These are phyloP conservation scores for Kazachstania bromeliacearum DNA, from an alignment of 805 yeast species.

Conservation along the genomic window DNA sequence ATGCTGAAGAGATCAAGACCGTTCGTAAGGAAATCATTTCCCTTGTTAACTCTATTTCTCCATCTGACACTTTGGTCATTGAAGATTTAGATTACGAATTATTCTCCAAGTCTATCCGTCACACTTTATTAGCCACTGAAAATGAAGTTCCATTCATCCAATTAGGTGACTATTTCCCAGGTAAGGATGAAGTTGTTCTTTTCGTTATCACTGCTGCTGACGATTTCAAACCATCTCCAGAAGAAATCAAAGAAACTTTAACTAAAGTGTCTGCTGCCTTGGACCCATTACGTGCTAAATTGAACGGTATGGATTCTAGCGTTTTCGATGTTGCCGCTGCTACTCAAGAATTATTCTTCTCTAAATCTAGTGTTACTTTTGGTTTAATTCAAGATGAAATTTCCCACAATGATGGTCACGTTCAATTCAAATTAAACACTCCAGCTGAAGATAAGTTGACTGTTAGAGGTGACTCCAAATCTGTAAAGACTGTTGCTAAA, in stretches of 20 bases:
- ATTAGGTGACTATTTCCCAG: constrained; percentile 40
- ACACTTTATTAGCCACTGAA: constrained; percentile 17
- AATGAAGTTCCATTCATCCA: constrained; percentile 50
- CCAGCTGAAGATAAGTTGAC: constrained; percentile 45
- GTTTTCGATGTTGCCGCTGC: constrained; percentile 42
- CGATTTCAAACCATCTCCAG: constrained; percentile 64
- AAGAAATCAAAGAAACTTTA: constrained; percentile 49
- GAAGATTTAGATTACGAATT: constrained; percentile 51
- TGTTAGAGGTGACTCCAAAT: constrained; percentile 60
- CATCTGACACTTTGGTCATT: constrained; percentile 49
- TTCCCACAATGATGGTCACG: constrained; percentile 26
- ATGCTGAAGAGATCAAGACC: constrained; percentile 41
- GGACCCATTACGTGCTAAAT: constrained; percentile 48
- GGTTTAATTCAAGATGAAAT: constrained; percentile 30
- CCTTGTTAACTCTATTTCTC: constrained; percentile 62
- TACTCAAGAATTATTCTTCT: constrained; percentile 40
- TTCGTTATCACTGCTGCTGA: constrained; percentile 42
- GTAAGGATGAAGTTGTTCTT: constrained; percentile 43
- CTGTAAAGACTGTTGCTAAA: constrained; percentile 38
- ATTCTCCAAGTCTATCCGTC: constrained; percentile 24
- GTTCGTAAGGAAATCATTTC: constrained; percentile 68
- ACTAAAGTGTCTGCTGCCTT: constrained; percentile 46
- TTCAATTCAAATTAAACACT: constrained; percentile 41
- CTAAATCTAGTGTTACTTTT: constrained; percentile 13
- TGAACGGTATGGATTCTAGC: constrained; percentile 41